These are phyloP conservation scores for Arabidopsis suecica DNA, from an alignment of 345 rosid genomes.

Conservation along the genomic window DNA sequence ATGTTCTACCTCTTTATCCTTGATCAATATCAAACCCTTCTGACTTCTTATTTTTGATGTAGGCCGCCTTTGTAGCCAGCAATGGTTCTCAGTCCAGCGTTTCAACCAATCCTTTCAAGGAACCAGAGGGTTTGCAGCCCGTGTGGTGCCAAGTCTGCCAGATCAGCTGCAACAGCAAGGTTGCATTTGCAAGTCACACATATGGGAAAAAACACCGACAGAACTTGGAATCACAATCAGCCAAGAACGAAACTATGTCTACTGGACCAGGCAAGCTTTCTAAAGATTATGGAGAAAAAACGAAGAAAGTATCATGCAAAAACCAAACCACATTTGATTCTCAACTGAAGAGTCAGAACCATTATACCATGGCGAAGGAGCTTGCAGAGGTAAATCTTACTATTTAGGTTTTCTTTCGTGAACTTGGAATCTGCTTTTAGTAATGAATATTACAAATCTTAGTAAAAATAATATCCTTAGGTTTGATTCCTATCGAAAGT, in stretches of 20 bases:
- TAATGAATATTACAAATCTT: not conserved
- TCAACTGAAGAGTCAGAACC: slow-evolving; percentile 17
- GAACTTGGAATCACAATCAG: slow-evolving; percentile 19
- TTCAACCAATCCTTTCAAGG: slow-evolving; percentile 20
- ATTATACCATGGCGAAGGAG: slow-evolving; percentile 11
- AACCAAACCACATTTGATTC: slow-evolving; percentile 25
- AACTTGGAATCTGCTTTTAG: not conserved
- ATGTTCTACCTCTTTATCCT: not conserved
- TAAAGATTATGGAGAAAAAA: slow-evolving; percentile 22
- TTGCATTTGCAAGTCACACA: slow-evolving; percentile 34
- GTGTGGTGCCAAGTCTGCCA: slow-evolving; percentile 41
- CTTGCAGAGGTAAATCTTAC: slow-evolving; percentile 28
- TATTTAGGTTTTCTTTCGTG: not conserved
- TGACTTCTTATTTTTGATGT: not conserved
- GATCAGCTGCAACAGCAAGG: slow-evolving; percentile 32
- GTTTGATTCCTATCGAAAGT: not conserved
- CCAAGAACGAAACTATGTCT: not conserved
- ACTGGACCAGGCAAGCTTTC: slow-evolving; percentile 15
- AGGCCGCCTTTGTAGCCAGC: slow-evolving; percentile 23
- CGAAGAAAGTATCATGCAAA: not conserved
- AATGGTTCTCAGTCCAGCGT: slow-evolving; percentile 14
- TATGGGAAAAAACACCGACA: slow-evolving; percentile 32
- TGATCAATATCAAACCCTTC: not conserved
- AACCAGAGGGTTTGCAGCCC: slow-evolving; percentile 21
- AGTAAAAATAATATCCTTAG: not conserved